Base-by-base conservation (phyloP, 2,329 filamentous ascomycete species). In the Ceratocystis smalleyi region DNA sequence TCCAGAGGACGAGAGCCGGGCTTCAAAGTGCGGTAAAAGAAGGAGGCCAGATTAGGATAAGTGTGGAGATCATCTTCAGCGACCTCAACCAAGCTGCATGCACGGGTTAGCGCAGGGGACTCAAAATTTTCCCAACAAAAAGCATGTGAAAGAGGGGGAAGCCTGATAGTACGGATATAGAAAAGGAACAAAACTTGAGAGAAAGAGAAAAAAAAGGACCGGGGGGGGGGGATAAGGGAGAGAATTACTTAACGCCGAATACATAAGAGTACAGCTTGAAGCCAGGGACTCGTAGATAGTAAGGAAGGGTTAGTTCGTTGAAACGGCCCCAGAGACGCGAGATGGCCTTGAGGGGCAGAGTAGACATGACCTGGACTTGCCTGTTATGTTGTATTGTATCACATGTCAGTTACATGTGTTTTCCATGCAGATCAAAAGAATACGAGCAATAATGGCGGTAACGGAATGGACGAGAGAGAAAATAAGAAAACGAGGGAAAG, bases 21-120 rank as follows among this genome's bases (percentile, higher is more conserved):
- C 74, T 96, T 97, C 67, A 99, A 80, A 1, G 86, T 90, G 67
- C 94, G 89, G 75, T 97, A 99, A 79, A 99, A 99, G 79, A 99
- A 99, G 66, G 92, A 84, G 5, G 92, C 90, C 49, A 99, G 83
- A 72, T 99, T 99, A 22, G 91, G 89, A 73, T 94, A 99, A 59
- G 82, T 83, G 73, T 89, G 91, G 22, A 99, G 83, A 70, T 99
- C 94, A 19, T 86, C 83, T 72, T 99, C 91, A 40, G 85, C 83
- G 19, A 96, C 85, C 76, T 99, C 94, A 66, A 86, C 82, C 65
- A 99, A 81, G 73, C 86, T 88, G 71, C 73, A 70, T 64, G 66
- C 43, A 61, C n/a, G 19, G 57, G 47, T 32, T 55, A 45, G 54
- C 30, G n/a, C 19, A 43, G 10, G 60, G 12, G 17, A 63, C 27